Base-by-base conservation (phyloP, 768 basidiomycete species). In the Rhodotorula paludigena region DNA sequence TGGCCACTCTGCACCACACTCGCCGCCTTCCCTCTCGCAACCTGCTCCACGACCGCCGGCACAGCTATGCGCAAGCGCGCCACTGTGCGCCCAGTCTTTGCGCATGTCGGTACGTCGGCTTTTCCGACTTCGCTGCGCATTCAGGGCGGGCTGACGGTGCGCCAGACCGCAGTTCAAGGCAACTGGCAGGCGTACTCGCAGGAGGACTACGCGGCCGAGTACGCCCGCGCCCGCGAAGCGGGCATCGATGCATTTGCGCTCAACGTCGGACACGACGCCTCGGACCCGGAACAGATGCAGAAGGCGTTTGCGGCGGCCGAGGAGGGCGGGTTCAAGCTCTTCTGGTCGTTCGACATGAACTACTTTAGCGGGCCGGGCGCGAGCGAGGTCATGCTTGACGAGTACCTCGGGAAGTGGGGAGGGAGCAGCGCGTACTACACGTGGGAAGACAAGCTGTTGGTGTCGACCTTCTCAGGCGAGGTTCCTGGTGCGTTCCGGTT, bases 211-310 rank as follows among this genome's bases (percentile, higher is more conserved):
- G 49, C 51, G 3, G 63, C 55, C 0, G 68, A 69, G 21, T 25
- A 45, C 11, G n/a, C 20, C 16, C 12, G 65, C 21, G 68, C 63
- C 25, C 23, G 23, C 12, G 49, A 57, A 32, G 63, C 68, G 12
- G 68, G 68, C 7, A 69, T 69, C 21, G 59, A 57, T 6, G 68
- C 68, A 21, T 69, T 69, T 25, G 69, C 69, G 2, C 7, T 71
- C 36, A 71, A 71, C 41, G 53, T 62, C 5, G 69, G 64, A 2
- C 23, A 32, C 25, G 60, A 66, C 36, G 16, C 5, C 11, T 39
- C 42, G 2, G 64, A 63, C 35, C 30, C 48, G 15, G 39, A 49
- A 0, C 57, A 71, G 16, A 54, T 66, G 32, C 35, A n/a, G 28
- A 55, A 57, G 9, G 57, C 61, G 8, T 71, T 71, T 21, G 60